Base-by-base conservation (phyloP, 352 stramenopile species). In the Phytopythium aichiense region DNA sequence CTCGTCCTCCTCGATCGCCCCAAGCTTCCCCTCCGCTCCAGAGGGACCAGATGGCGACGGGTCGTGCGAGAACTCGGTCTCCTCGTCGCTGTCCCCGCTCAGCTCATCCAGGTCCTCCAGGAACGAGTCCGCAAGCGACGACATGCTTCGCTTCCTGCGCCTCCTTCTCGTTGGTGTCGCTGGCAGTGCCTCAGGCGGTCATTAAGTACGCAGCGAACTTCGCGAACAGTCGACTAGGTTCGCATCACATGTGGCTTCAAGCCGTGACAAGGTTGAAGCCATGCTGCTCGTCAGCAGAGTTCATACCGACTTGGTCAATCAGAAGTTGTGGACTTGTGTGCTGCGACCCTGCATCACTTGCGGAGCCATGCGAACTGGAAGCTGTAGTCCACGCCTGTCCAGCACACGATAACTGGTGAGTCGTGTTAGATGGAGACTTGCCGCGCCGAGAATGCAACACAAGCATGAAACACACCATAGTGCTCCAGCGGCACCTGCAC, bases 51-150 rank as follows among this genome's bases (percentile, higher is more conserved):
- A 23, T 40, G 54, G 23, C 40, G 42, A 40, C 33, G 42, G 50
- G 23, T 65, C 56, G 4, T 73, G 58, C 20, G 61, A 23, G 20
- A 66, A 55, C 64, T 92, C 78, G 13, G 80, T 78, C 63, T 96
- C 88, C 23, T 81, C 79, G 61, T 83, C 86, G 66, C 85, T 93
- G 20, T 78, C 81, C 11, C 79, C 87, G 64, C 88, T 92, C 31
- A 96, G 84, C 61, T 96, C 85, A 64, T 96, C 88, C 43, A 96
- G 72, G 69, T 96, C 88, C 63, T 94, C 88, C 20, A 96, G 71
- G 67, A 96, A 96, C 35, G 88, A 94, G 66, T 94, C 88, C 7
- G 88, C 88, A 9, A 96, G 71, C 51, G 88, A 90, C 61, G 82
- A 81, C 86, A 95, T 95, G 33, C n/a, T 15, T 40, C 46, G 15